These are phyloP conservation scores for Alloteropsis semialata DNA, from an alignment of 176 grass and related monocot species.

Conservation along the genomic window DNA sequence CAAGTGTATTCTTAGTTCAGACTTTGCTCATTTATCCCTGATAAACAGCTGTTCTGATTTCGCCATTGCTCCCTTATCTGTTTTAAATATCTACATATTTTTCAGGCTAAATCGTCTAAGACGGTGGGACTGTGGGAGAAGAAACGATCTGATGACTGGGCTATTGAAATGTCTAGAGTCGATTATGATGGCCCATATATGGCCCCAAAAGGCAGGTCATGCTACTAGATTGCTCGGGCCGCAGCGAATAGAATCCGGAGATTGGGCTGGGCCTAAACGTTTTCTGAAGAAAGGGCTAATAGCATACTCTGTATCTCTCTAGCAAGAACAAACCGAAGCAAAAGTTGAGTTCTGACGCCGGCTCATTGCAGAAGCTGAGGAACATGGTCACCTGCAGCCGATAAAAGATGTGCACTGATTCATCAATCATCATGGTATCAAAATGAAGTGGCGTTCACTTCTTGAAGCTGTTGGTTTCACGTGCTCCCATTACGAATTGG, in stretches of 20 bases:
- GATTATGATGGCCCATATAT: neutral
- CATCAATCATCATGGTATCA: neutral
- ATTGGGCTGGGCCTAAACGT: neutral
- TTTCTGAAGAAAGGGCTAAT: neutral
- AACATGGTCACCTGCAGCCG: neutral
- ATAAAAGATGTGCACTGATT: neutral
- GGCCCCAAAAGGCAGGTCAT: neutral
- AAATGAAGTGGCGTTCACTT: neutral
- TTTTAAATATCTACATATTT: neutral
- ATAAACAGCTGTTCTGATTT: neutral
- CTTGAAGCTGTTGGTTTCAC: neutral
- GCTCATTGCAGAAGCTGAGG: neutral
- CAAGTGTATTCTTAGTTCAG: neutral
- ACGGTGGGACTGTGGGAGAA: neutral
- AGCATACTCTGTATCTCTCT: neutral
- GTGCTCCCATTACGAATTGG: neutral
- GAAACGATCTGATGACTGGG: neutral
- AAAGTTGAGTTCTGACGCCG: neutral
- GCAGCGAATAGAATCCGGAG: neutral
- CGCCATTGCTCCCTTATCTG: neutral
- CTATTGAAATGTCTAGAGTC: neutral
- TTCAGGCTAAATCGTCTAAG: neutral
- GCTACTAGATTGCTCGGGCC: neutral
- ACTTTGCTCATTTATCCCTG: neutral
- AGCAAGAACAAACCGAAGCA: neutral